phyloP scores from a whole-genome alignment of 1,284 basidiomycete genomes.

The Gomphus bonarii region DNA sequence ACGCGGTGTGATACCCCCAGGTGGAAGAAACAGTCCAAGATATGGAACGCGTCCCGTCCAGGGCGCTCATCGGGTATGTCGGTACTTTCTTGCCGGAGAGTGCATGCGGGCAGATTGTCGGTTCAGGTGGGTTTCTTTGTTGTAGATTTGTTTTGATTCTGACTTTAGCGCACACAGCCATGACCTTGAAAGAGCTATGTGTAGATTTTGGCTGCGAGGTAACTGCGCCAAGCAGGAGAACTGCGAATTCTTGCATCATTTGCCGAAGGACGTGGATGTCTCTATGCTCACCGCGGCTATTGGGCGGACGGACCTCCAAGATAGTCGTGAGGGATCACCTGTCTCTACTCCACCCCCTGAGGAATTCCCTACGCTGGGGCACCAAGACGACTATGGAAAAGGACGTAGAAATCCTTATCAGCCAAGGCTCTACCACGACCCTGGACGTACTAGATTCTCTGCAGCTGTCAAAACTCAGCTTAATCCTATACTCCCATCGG shows the following conservation, averaged over 20 bases:
- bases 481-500: conserved; percentile 15
- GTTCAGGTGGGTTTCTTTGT: conserved; percentile 65
- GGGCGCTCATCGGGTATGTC: conserved; percentile 72
- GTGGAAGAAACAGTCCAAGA: conserved; percentile 38
- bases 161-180: conserved; percentile 39
- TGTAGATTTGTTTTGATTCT: neutral
- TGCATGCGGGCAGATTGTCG: conserved; percentile 94
- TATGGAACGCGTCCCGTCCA: conserved; percentile 46
- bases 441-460: conserved; percentile 76
- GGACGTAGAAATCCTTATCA: conserved; percentile 31
- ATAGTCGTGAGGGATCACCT: conserved; percentile 27
- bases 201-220: conserved; percentile 95
- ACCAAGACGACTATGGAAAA: conserved; percentile 27
- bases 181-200: conserved; percentile 86
- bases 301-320: conserved; percentile 51
- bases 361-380: conserved; percentile 82
- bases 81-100: conserved; percentile 95
- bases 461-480: conserved; percentile 63
- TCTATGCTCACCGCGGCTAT: conserved; percentile 60
- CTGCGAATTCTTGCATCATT: conserved; percentile 84
- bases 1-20: conserved; percentile 23
- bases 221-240: conserved; percentile 91
- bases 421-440: conserved; percentile 37
- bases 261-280: conserved; percentile 73
- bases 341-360: conserved; percentile 45